phyloP scores from a whole-genome alignment of 805 yeast genomes.

The Dipodascus albidus region DNA sequence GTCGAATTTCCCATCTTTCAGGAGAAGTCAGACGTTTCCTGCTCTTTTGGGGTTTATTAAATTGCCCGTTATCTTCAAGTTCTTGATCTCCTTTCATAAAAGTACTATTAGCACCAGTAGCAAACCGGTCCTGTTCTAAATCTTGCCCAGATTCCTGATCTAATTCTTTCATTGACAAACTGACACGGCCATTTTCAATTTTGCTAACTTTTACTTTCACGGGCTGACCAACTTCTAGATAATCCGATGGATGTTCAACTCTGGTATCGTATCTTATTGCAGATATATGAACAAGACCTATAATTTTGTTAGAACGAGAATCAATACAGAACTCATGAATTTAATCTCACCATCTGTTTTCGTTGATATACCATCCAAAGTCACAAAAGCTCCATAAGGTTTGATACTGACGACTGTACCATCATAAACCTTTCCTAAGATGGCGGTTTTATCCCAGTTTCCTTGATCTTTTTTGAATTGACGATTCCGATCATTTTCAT shows the following conservation, averaged over 20 bases:
- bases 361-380: slow-evolving; percentile 30
- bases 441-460: not conserved
- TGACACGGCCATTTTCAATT: slow-evolving; percentile 32
- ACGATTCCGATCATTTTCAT: slow-evolving; percentile 3
- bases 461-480: slow-evolving; percentile 8
- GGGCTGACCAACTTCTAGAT: slow-evolving; percentile 42
- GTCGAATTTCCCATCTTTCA: slow-evolving; percentile 84
- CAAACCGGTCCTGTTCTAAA: slow-evolving; percentile 6
- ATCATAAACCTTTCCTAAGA: slow-evolving; percentile 37
- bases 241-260: slow-evolving; percentile 46
- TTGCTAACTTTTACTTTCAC: slow-evolving; percentile 53
- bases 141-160: slow-evolving; percentile 58
- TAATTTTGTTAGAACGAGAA: not conserved
- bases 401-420: slow-evolving; percentile 54
- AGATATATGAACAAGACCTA: slow-evolving; percentile 59
- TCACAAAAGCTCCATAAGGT: slow-evolving; percentile 70
- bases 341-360: slow-evolving; percentile 35
- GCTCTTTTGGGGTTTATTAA: slow-evolving; percentile 9
- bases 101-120: slow-evolving; percentile 7
- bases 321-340: not conserved
- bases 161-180: slow-evolving; percentile 57
- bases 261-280: slow-evolving; percentile 39
- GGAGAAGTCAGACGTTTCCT: slow-evolving; percentile 58
- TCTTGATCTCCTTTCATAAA: not conserved
- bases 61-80: not conserved